Base-by-base conservation (phyloP, 805 yeast genomes). In the Yueomyces sp. region DNA sequence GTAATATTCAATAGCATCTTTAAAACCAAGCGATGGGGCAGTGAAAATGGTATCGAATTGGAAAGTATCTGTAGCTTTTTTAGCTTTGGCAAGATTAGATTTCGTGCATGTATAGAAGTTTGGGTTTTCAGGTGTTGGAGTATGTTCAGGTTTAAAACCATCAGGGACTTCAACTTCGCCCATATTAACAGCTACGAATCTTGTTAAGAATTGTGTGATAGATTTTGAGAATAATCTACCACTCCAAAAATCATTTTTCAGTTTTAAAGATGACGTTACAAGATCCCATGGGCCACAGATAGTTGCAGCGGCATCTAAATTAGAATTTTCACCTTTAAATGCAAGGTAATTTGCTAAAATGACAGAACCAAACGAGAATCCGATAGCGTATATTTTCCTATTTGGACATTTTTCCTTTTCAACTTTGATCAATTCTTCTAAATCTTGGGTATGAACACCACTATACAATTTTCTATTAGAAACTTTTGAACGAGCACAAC, bases 281-380 rank as follows among this genome's bases (percentile, higher is more conserved):
- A 82, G 65, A 57, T 81, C 84, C 87, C 87, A 82, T 5, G 88
- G 88, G 27, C 77, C 65, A 4, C 81, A 79, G 51, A 81, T 60
- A 11, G 76, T 61, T 8, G 74, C 67, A 3, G 84, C 80, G 6
- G 79, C 78, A 33, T 69, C 67, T 45, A 80, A 66, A 44, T 69
- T 68, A 1, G 70, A 53, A 41, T 72, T 61, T 2, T 70, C 73
- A 3, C 67, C 68, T 53, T 78, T 83, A 57, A 79, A 81, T 37
- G 82, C 86, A 43, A 82, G 59, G 54, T 79, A 82, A 53, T 82
- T 82, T n/a, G 79, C 67, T 36, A 76, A 53, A 37, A 80, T 67
- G 12, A 81, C 67, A 8, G 84, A 82, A 38, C 92, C 92, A 47
- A 82, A 73, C 1, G 87, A 80, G 50, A 76, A 77, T 0, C 87